Base-by-base conservation (phyloP, 306 rosid genomes). In the Hippophae gyantsensis region DNA sequence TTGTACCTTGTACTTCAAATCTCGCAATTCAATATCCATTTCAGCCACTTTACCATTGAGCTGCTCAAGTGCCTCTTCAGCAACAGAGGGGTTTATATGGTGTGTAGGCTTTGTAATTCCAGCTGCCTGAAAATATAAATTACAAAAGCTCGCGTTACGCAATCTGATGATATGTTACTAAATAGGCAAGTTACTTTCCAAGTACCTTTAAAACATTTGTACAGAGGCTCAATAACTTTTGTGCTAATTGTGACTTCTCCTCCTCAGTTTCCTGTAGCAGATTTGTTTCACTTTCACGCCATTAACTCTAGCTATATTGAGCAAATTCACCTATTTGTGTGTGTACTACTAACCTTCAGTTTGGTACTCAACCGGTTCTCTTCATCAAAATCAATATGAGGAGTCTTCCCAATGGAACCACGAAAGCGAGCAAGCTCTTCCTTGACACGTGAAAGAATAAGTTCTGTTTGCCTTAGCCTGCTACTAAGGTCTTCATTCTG, bases 241-340 rank as follows among this genome's bases (percentile, higher is more conserved):
- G 97, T 10, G 95, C 94, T 72, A 87, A 68, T 71, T 83, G 79
- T 43, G 81, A 58, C 74, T 85, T 90, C 82, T 90, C 97, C 72
- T 78, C 96, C 71, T 90, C 90, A 4, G 80, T 69, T 67, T 80
- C 94, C 97, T 90, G 75, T 41, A 48, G 47, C 56, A 71, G 70
- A 66, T 74, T 72, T 56, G 72, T 47, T 59, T 58, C 46, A 47
- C 52, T 58, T 58, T 73, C 64, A 58, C 69, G 60, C 61, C 48
- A 52, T 47, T 52, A 32, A 58, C 62, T 65, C 38, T 13, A 60
- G 4, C 56, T 42, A 3, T 9, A 49, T 46, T 25, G 48, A 59
- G 69, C 7, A 23, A 26, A 42, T 25, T 56, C 56, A 65, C 9
- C 41, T 27, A 44, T 54, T 38, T 50, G 25, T 58, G 32, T 48